Base-by-base conservation (phyloP, 2,329 filamentous ascomycete genomes). In the Davidsoniella eucalypti region DNA sequence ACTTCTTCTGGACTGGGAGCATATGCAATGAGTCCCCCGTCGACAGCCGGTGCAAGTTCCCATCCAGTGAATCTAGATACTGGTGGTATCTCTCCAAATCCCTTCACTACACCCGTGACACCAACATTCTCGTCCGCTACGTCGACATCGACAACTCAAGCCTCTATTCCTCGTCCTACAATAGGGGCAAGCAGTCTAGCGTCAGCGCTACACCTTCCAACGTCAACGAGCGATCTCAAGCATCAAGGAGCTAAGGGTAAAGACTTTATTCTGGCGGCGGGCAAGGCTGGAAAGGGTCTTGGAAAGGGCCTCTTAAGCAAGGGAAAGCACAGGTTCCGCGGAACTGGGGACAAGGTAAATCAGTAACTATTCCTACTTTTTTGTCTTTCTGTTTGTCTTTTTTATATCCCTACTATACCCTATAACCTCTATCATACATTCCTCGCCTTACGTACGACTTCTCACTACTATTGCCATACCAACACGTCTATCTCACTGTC, bases 251-350 rank as follows among this genome's bases (percentile, higher is more conserved):
- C 80, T 38, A 90, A 88, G 69, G 81, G 88, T 62, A 95, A 94
- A 67, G 87, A 93, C 59, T 69, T 95, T 25, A 73, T 95, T 61
- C 84, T 92, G 56, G 82, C 82, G 18, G 88, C 88, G 50, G 87
- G 86, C 49, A 87, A 86, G 61, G 86, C 87, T 52, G 87, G 88
- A 45, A 94, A 94, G 69, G 90, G 88, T 48, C 66, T 95, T 33
- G 29, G 29, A 33, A 33, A 33, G 8, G 44, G 44, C 29, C 66
- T 95, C 56, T 81, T 95, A 63, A 87, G 84, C 56, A 94, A 94
- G 68, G 86, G 88, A 57, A 90, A 84, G 67, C 90, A 76, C 67
- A 90, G 86, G 65, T 79, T 94, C 63, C 70, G 74, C 55, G 75
- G 72, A 61, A 76, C 75, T 56, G 78, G 80, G 61, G 85, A 92